phyloP scores from a whole-genome alignment of 2,329 filamentous ascomycete species.

The Didymella sp. region DNA sequence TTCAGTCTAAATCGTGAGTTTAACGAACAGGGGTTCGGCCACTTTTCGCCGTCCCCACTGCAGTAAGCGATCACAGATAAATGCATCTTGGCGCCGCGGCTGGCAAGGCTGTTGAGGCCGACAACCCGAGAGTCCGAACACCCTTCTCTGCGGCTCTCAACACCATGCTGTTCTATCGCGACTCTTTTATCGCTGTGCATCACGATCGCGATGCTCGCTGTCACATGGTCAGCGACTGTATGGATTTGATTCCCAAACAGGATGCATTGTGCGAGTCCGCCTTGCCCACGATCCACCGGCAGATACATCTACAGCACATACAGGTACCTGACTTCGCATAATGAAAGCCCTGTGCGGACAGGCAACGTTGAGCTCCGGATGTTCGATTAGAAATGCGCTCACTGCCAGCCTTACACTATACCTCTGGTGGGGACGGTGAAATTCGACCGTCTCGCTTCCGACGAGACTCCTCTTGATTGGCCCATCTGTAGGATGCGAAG shows the following conservation, averaged over 20 bases:
- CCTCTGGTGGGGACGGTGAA: conserved; percentile 22
- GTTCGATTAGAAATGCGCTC: neutral
- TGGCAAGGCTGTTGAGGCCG: neutral
- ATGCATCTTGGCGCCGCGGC: neutral
- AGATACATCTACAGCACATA: neutral
- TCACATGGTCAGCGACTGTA: neutral
- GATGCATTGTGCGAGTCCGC: neutral
- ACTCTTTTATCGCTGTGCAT: neutral
- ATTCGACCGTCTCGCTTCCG: conserved; percentile 27
- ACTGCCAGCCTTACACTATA: neutral
- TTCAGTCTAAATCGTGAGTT: neutral
- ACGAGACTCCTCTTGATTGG: conserved; percentile 8
- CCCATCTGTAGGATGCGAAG: neutral
- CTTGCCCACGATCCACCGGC: neutral
- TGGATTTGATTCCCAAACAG: neutral
- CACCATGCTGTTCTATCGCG: neutral
- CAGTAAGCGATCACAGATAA: neutral
- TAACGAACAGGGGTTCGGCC: conserved; percentile 2
- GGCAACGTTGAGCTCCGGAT: neutral
- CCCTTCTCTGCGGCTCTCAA: neutral
- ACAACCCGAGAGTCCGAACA: neutral
- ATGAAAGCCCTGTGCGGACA: neutral
- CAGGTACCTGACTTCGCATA: neutral
- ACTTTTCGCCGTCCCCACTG: conserved; percentile 16
- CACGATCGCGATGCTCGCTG: neutral